Base-by-base conservation (phyloP, 2,329 filamentous ascomycete species). In the Sporothrix inflata region DNA sequence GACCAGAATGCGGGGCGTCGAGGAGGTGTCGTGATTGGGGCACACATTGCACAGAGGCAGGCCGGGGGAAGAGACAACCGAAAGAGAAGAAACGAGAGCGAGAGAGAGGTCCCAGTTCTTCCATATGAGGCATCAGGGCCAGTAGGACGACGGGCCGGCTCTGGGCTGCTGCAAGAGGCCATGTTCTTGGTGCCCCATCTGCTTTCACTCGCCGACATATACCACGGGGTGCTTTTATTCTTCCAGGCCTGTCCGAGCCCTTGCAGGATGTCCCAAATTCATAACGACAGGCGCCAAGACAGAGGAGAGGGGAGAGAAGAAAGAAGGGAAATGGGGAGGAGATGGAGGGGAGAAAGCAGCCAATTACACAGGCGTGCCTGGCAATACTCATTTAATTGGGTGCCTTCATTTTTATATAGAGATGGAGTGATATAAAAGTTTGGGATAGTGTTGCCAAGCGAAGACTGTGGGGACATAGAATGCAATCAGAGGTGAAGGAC, bases 1-100 rank as follows among this genome's bases (percentile, higher is more conserved):
- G 55, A 24, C 21, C 21, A 71, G n/a, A 71, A 66, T 65, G 69
- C 69, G 69, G 60, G 69, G 69, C 60, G 34, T 24, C 55, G 27
- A 71, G 1, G 30, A 70, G 69, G 55, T 70, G 55, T 42, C 69
- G 69, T 63, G 57, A 53, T 70, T 61, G 67, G 66, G 66, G 34
- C 30, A 57, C 60, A n/a, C 30, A 38, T 19, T 21, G 12, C 7
- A 21, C n/a, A 19, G 14, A 49, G n/a, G 61, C 14, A 49, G 12
- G 5, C 14, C 21, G 16, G 34, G 2, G 49, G 49, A 34, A 19
- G 53, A 19, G 45, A 51, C 63, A 45, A 34, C 8, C 21, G 8
- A 47, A 9, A 27, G 19, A n/a, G 24, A 68, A 11, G 7, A 12
- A 68, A 16, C 2, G 34, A 30, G 16, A 57, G n/a, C 16, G 45